Conservation (phyloP, 2,329 filamentous ascomycete genomes). For the Juglanconis sp. region DNA sequence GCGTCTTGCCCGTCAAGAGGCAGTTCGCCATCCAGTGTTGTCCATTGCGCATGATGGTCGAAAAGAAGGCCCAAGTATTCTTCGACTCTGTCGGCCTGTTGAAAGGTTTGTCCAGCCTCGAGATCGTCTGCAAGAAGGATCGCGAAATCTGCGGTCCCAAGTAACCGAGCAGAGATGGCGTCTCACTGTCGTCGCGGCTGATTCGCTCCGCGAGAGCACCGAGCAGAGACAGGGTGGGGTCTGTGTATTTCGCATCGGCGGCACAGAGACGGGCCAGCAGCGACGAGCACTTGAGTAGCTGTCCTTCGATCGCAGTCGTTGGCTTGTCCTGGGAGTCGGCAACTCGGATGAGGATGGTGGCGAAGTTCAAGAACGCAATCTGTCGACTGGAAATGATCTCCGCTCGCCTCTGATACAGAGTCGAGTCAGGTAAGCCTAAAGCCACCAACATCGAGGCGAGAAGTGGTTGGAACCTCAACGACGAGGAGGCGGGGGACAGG, state of each 20-base stretch:
- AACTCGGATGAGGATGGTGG: slow-evolving; percentile 67
- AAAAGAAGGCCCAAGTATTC: slow-evolving; percentile 80
- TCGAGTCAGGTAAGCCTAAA: slow-evolving; percentile 57
- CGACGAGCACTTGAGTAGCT: slow-evolving; percentile 77
- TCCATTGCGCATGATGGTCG: slow-evolving; percentile 79
- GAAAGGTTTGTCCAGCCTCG: slow-evolving; percentile 73
- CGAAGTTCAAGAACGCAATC: slow-evolving; percentile 61
- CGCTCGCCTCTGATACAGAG: slow-evolving; percentile 55
- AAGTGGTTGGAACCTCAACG: slow-evolving; percentile 74
- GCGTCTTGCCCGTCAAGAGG: slow-evolving; percentile 82
- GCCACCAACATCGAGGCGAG: slow-evolving; percentile 66
- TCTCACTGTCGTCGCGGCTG: slow-evolving; percentile 65
- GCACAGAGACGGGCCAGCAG: slow-evolving; percentile 75
- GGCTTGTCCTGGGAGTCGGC: slow-evolving; percentile 62
- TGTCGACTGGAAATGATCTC: slow-evolving; percentile 61
- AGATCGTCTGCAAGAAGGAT: slow-evolving; percentile 76
- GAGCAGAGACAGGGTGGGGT: slow-evolving; percentile 65
- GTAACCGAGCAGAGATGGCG: slow-evolving; percentile 90
- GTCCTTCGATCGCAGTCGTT: slow-evolving; percentile 66
- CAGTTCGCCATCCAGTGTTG: slow-evolving; percentile 97
- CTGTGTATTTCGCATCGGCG: slow-evolving; percentile 62
- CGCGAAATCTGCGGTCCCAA: slow-evolving; percentile 79
- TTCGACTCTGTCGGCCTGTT: slow-evolving; percentile 61
- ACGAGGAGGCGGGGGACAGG: slow-evolving; percentile 64
- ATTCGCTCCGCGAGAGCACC: slow-evolving; percentile 71